Evolutionary conservation across 2,329 filamentous ascomycete species (phyloP), one percentile per base, ranked within the genome.

Genomic region (Sclerotiophoma versabilis): DNA sequence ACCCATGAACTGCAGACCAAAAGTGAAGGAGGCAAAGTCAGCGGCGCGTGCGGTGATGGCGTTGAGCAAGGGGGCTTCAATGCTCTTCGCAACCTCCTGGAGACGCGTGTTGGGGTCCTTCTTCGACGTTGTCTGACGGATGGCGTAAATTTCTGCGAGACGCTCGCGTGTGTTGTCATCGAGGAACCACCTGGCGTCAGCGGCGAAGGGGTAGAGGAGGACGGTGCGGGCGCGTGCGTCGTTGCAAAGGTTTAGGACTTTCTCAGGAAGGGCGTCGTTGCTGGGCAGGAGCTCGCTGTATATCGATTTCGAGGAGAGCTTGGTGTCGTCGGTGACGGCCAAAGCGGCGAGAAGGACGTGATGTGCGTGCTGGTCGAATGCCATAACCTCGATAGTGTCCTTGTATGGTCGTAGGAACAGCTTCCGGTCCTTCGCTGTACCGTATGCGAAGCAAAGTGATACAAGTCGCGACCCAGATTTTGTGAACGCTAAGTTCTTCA

Each of bases 401-500:
- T 96, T 96, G 84, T 92, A 97, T 45, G 88, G 88, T 76, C 89
- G 92, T 44, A 98, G 80, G 52, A 99, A 87, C 55, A 90, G 83
- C 77, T 96, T 96, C 66, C 95, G 87, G 76, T 98, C 93, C 79
- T 99, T 99, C 61, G 95, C 92, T 47, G 82, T 87, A 52, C 92
- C 92, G 69, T 96, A 84, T 9, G 95, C 93, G 32, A 99, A 80
- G 33, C 91, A 84, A 36, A 96, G 81, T 69, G 87, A 93, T 50
- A 92, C 88, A 11, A 99, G 82, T 29, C 90, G 85, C 38, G 92
- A 87, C 5, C 95, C 95, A 8, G 91, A 92, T 73, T 89, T 90
- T 36, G 95, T 99, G 77, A 99, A 99, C 6, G 93, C 93, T 79
- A 99, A 84, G 75, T 98, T 98, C 81, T 96, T 96, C 60, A 95